These are phyloP conservation scores for Straminergon stramineum DNA, from an alignment of 225 moss, liverwort and hornwort species.

Conservation along the genomic window DNA sequence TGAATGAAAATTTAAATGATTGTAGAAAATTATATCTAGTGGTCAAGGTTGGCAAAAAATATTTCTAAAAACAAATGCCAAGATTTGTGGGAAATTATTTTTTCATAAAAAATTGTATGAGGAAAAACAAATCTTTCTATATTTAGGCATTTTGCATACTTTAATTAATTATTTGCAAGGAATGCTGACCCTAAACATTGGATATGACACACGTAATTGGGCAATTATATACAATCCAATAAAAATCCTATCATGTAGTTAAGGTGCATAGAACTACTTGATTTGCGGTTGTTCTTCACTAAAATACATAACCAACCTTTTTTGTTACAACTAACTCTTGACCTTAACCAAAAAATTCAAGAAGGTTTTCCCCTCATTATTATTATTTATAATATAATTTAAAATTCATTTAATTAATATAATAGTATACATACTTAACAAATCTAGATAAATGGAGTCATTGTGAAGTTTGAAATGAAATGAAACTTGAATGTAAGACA, in stretches of 20 bases:
- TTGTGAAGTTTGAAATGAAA: too few relatives aligned
- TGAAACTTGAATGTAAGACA: too few relatives aligned
- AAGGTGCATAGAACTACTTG: neutral
- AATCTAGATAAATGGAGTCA: too few relatives aligned
- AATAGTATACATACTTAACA: too few relatives aligned
- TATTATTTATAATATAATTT: too few relatives aligned
- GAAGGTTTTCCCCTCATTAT: too few relatives aligned
- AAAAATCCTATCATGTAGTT: neutral
- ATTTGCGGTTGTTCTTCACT: neutral
- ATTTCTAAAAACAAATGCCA: neutral
- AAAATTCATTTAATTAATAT: too few relatives aligned
- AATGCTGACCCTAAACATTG: neutral
- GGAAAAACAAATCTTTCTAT: neutral
- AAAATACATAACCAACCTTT: neutral
- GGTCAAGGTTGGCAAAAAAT: neutral
- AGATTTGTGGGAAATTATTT: too few relatives aligned
- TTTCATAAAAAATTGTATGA: too few relatives aligned
- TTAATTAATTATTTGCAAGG: neutral
- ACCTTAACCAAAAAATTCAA: neutral
- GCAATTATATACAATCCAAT: neutral
- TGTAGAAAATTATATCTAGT: neutral
- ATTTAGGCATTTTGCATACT: neutral
- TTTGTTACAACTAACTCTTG: neutral
- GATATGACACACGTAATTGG: accelerated
- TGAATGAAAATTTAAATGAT: neutral